Conservation (phyloP, 306 rosid species). For the Acacia crassicarpa region DNA sequence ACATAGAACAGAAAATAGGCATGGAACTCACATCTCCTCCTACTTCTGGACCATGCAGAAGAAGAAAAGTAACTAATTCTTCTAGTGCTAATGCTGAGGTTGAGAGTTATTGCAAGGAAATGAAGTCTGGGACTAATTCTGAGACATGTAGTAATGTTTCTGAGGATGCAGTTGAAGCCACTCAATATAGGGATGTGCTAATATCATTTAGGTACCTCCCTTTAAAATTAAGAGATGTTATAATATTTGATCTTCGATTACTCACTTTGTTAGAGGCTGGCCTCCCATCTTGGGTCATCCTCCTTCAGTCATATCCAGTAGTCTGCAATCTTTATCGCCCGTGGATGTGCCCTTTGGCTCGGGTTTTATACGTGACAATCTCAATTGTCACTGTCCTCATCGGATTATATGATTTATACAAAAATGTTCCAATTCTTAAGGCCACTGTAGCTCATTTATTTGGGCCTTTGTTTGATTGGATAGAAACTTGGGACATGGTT, state of each 20-base stretch:
- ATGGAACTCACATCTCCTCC: slow-evolving; percentile 42
- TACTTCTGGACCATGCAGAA: slow-evolving; percentile 30
- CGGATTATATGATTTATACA: slow-evolving; percentile 93
- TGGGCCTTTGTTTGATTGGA: slow-evolving; percentile 97
- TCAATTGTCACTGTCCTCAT: slow-evolving; percentile 87
- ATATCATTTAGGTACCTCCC: slow-evolving; percentile 87
- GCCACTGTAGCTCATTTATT: slow-evolving; percentile 84
- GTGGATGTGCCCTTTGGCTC: slow-evolving; percentile 96
- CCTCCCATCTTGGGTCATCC: slow-evolving; percentile 94
- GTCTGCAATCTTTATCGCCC: slow-evolving; percentile 92
- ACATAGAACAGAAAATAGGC: slow-evolving; percentile 31
- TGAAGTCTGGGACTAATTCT: slow-evolving; percentile 25
- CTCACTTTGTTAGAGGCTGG: slow-evolving; percentile 95
- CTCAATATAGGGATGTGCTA: slow-evolving; percentile 70
- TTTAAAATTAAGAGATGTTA: slow-evolving; percentile 64
- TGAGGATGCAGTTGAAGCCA: slow-evolving; percentile 59
- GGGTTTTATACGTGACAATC: slow-evolving; percentile 73
- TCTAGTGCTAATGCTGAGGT: slow-evolving; percentile 36
- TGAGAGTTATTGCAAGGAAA: slow-evolving; percentile 41
- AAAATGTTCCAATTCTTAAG: slow-evolving; percentile 95
- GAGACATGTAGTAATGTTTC: slow-evolving; percentile 33
- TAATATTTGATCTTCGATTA: slow-evolving; percentile 80
- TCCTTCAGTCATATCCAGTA: slow-evolving; percentile 97
- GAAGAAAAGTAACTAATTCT: slow-evolving; percentile 59
- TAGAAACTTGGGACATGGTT: slow-evolving; percentile 96